Conservation (phyloP, 73 alveolate genomes). For the Effrenium voratum region DNA sequence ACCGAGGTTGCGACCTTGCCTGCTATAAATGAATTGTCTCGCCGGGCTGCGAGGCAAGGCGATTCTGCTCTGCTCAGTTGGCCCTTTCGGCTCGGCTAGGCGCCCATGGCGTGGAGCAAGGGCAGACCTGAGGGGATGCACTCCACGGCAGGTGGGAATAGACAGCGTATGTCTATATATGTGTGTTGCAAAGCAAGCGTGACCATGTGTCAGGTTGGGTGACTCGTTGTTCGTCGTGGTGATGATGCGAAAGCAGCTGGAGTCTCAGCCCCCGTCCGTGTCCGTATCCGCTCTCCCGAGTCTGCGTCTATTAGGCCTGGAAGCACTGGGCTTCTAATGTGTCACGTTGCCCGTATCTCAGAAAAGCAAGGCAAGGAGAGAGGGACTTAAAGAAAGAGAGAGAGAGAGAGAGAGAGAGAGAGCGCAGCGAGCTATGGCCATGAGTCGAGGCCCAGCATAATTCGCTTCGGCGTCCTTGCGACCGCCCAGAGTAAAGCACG, state of each 20-base stretch:
- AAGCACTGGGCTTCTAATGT: too few relatives aligned
- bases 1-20: constrained; percentile 57
- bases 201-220: constrained; percentile 10
- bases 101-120: constrained; percentile 91
- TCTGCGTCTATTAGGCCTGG: too few relatives aligned
- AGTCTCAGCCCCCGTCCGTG: not conserved
- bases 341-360: too few relatives aligned
- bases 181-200: not conserved
- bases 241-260: constrained; percentile 65
- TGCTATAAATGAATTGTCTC: constrained; percentile 86
- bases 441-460: too few relatives aligned
- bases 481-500: too few relatives aligned
- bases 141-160: constrained; percentile 29
- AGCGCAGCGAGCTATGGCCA: too few relatives aligned
- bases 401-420: too few relatives aligned
- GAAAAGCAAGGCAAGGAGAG: too few relatives aligned
- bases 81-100: not conserved
- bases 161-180: not conserved
- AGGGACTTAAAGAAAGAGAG: too few relatives aligned
- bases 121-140: constrained; percentile 53
- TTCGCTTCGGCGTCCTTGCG: too few relatives aligned
- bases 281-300: too few relatives aligned
- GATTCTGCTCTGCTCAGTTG: not conserved
- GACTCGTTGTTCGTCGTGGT: constrained; percentile 91
- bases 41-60: constrained; percentile 75